These are phyloP conservation scores for Talaromyces sp. DNA, from an alignment of 2,329 filamentous ascomycete genomes.

Conservation along the genomic window DNA sequence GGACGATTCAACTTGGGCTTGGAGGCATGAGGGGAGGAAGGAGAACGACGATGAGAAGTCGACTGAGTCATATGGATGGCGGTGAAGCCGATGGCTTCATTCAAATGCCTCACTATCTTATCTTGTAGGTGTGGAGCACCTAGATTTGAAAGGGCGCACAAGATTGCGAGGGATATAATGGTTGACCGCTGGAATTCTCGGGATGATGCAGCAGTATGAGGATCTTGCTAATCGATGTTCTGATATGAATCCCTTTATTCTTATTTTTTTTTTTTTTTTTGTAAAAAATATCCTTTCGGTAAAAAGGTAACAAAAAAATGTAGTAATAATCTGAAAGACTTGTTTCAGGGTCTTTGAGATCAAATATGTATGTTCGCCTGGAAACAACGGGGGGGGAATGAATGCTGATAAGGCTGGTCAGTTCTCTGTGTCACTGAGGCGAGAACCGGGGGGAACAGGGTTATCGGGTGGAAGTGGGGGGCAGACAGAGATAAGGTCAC, in stretches of 20 bases:
- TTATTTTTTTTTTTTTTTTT: background rate
- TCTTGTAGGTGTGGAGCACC: constrained; percentile 34
- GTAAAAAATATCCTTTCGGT: background rate
- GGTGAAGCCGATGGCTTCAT: constrained; percentile 35
- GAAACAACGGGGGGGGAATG: constrained; percentile 7
- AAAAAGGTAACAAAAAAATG: no score
- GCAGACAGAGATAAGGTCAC: background rate
- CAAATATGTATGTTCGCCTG: constrained; percentile 20
- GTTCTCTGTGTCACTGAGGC: constrained; percentile 6
- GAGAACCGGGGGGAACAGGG: background rate
- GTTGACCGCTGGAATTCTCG: constrained; percentile 7
- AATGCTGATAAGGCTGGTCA: constrained; percentile 20
- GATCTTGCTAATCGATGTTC: background rate
- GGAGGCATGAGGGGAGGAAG: constrained; percentile 35
- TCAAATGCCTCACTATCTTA: constrained; percentile 31
- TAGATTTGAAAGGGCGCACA: constrained; percentile 19
- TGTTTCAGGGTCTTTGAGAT: background rate
- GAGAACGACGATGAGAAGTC: constrained; percentile 35
- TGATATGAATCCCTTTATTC: no score
- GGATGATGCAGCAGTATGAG: constrained; percentile 1
- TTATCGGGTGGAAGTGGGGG: background rate
- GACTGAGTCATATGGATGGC: constrained; percentile 43
- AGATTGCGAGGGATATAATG: constrained; percentile 33
- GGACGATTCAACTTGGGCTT: constrained; percentile 37
- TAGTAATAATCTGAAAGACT: background rate